Conservation (phyloP, 148 eudicot species). For the Chenopodium berlandieri region DNA sequence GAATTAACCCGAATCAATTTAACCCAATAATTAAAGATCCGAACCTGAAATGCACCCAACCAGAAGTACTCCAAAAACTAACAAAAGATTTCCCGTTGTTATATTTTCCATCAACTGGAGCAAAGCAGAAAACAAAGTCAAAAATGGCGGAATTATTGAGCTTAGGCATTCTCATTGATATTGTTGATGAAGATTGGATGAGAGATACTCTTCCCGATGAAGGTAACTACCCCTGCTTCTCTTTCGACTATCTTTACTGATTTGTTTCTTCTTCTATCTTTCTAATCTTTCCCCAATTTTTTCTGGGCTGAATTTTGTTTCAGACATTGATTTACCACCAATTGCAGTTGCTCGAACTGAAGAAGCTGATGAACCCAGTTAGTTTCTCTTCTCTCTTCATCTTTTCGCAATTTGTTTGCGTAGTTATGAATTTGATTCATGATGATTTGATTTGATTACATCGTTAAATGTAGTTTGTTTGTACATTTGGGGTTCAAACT, state of each 20-base stretch:
- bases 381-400: conserved; percentile 23
- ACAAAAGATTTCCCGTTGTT: no score
- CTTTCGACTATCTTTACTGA: not conserved
- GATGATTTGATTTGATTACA: no score
- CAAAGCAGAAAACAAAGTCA: not conserved
- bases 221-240: conserved; percentile 34
- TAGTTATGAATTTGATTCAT: no score
- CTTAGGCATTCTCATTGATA: conserved; percentile 70
- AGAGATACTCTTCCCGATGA: conserved; percentile 83
- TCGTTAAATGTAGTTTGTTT: no score
- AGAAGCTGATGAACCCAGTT: conserved; percentile 80
- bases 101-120: no score
- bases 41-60: no score
- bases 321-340: conserved; percentile 69
- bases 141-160: conserved; percentile 58
- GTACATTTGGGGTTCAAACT: no score
- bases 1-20: no score
- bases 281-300: not conserved
- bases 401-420: not conserved
- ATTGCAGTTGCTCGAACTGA: conserved; percentile 57
- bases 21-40: no score
- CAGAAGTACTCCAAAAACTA: no score
- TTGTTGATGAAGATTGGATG: conserved; percentile 95
- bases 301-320: not conserved
- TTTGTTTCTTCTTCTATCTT: not conserved